Base-by-base conservation (phyloP, 2,329 filamentous ascomycete species). In the Pseudocercospora vitis region DNA sequence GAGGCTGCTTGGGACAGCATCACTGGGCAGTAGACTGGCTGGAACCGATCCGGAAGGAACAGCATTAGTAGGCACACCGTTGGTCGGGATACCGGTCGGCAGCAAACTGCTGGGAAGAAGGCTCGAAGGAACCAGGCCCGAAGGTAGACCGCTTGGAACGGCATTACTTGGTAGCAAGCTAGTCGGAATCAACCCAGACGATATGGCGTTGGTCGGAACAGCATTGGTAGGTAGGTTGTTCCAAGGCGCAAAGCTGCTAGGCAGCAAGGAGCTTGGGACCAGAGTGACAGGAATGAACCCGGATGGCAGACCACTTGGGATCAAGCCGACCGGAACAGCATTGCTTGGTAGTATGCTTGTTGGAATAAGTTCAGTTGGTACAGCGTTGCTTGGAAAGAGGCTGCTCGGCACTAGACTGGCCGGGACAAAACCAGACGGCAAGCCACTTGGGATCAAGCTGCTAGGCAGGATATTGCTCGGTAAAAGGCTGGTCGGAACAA, bases 111-210 rank as follows among this genome's bases (percentile, higher is more conserved):
- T 16, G 18, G 32, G 32, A 35, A 35, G n/a, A 16, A 35, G 18
- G 32, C 32, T 16, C 18, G 32, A 35, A 35, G 32, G 32, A 35
- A 35, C 32, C 18, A 12, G n/a, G 4, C n/a, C 32, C 18, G 32
- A 16, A 35, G 18, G n/a, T 12, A 35, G 32, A 7, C 32, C 24
- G 37, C 18, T 42, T n/a, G 37, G 37, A 2, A 42, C 21, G 21
- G 19, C 37, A 24, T 42, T 42, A 21, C 37, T 42, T 24, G 37
- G 37, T 9, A 42, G 37, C 21, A 42, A 18, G 37, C 37, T 42
- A 18, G 37, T 42, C 11, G 37, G 37, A 24, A 42, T 26, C 18
- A 42, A 21, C 8, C 18, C 37, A 42, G 37, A 12, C 7, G 35
- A 18, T 9, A 39, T 6, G 19, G 35, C 35, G 19, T 11, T 9